Conservation (phyloP, 257 asterid genomes). For the Solanum verrucosum region DNA sequence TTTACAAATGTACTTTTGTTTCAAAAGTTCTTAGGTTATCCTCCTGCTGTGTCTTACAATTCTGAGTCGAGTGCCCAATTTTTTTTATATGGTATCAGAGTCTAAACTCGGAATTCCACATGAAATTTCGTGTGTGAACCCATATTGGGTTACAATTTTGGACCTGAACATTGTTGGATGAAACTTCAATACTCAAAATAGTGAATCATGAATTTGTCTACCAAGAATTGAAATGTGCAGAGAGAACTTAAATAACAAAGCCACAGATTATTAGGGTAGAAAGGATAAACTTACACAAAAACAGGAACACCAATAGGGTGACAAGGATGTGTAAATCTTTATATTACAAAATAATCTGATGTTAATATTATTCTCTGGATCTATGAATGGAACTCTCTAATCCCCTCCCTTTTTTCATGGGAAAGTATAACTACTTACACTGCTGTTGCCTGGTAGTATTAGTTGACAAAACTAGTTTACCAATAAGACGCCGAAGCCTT, state of each 20-base stretch:
- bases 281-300: neutral
- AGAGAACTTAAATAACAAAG: neutral
- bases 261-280: neutral
- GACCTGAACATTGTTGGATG: neutral
- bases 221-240: neutral
- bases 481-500: slow-evolving; percentile 57
- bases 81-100: neutral
- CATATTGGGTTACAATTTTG: neutral
- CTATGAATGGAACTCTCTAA: neutral
- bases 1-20: too few species aligned
- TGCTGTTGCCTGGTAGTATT: slow-evolving; percentile 27
- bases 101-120: neutral
- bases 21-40: too few species aligned
- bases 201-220: neutral
- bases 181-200: neutral
- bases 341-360: neutral
- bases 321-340: neutral
- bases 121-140: neutral
- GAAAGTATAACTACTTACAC: slow-evolving; percentile 38
- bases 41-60: neutral
- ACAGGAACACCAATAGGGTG: neutral
- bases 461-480: slow-evolving; percentile 23
- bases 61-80: neutral
- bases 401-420: neutral
- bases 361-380: neutral